Base-by-base conservation (phyloP, 2,329 filamentous ascomycete genomes). In the Penicillium sp. region DNA sequence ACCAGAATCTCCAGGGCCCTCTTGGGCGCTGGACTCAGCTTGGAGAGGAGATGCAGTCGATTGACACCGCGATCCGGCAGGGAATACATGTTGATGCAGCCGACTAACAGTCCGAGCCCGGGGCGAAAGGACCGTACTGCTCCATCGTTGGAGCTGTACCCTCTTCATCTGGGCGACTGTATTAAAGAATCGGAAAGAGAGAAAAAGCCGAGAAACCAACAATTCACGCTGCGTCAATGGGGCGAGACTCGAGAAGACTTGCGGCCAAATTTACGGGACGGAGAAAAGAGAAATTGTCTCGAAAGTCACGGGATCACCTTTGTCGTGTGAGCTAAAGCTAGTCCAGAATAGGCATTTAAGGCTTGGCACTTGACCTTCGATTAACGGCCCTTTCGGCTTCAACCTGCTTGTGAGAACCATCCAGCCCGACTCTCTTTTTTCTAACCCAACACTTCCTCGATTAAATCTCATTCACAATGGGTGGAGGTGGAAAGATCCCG, bases 401-500 rank as follows among this genome's bases (percentile, higher is more conserved):
- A 68, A 65, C 66, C 67, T 62, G 67, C 60, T 60, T 66, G 56
- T 57, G 30, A 64, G 67, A 69, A 64, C 67, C 64, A 62, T 64
- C 63, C 54, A 63, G 67, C 63, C 62, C 59, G 70, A 65, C 66
- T 60, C 60, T 71, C 57, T 55, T 63, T 69, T 66, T 48, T 55
- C 28, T 53, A 55, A 61, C 57, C 60, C 67, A 65, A 57, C 69
- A 61, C 60, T 61, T 58, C 58, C 61, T 65, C 62, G 65, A 71
- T 66, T 59, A 63, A 64, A 66, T 67, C 59, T 65, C 63, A 56
- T 58, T 70, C 73, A 78, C 72, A 64, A 81, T 81, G 89, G 90
- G 90, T 82, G 91, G 91, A 82, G 92, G 93, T 83, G 89, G 86
- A 79, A 90, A 90, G 80, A 85, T 91, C 70, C 85, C 87, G 86